Percentiles rank a stretch among this genome's conserved stretches.
phyloP scores from a whole-genome alignment of 139 green algal species.

The Ettlia oleoabundans region DNA sequence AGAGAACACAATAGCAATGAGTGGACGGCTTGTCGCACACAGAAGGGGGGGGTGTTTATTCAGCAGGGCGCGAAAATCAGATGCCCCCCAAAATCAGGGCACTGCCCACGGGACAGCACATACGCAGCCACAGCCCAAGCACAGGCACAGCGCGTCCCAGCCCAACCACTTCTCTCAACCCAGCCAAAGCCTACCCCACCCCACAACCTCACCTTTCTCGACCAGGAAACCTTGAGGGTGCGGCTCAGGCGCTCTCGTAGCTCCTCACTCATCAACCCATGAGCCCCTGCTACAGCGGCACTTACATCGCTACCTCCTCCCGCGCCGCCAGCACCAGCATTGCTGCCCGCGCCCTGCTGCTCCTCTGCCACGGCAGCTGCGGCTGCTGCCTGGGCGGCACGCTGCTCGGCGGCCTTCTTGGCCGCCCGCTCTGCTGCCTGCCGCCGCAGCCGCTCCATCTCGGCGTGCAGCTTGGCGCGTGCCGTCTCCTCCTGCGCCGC shows the following conservation, averaged over 20 bases:
- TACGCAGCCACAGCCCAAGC: too few relatives aligned
- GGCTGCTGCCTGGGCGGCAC: neutral
- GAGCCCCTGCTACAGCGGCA: neutral
- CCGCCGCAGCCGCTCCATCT: conserved; percentile 71
- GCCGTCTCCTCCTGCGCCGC: conserved; percentile 46
- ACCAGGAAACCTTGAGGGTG: conserved; percentile 74
- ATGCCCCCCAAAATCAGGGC: too few relatives aligned
- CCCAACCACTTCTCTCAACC: neutral
- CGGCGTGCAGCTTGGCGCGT: conserved; percentile 37
- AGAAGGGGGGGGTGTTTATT: too few relatives aligned
- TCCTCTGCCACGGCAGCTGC: neutral
- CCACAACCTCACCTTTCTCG: neutral
- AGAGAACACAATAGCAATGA: too few relatives aligned
- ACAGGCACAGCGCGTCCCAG: too few relatives aligned
- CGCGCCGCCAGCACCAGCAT: neutral
- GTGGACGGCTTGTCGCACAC: too few relatives aligned
- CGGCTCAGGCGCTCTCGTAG: conserved; percentile 52
- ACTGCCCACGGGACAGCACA: too few relatives aligned
- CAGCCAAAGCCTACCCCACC: neutral
- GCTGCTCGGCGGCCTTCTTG: conserved; percentile 33
- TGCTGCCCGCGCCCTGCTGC: neutral
- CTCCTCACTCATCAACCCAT: conserved; percentile 2
- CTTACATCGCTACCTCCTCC: neutral
- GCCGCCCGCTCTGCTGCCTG: conserved; percentile 37
- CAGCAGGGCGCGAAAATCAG: too few relatives aligned